These are phyloP conservation scores for Botryotinia narcissicola DNA, from an alignment of 2,329 filamentous ascomycete genomes.

Conservation along the genomic window DNA sequence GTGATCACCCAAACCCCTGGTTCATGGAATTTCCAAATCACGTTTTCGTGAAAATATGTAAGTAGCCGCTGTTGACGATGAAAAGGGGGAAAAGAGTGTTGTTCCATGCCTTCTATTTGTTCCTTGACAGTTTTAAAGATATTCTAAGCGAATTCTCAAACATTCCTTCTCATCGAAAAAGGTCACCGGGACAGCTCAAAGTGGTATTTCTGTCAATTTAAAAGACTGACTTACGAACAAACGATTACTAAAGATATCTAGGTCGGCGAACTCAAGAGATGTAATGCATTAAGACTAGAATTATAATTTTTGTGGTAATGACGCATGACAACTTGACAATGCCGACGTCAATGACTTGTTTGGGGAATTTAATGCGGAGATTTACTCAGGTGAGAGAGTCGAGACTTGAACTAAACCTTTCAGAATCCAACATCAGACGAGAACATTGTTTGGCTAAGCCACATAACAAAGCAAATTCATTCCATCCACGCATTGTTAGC, in stretches of 20 bases:
- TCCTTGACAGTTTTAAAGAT: background rate
- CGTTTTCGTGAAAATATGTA: slow-evolving; percentile 4
- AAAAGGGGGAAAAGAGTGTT: slow-evolving; percentile 16
- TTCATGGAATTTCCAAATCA: slow-evolving; percentile 24
- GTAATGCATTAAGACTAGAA: background rate
- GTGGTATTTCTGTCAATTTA: background rate
- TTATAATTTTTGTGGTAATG: background rate
- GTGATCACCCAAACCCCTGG: slow-evolving; percentile 32
- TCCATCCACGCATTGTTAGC: background rate
- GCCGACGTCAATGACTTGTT: background rate
- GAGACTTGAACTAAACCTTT: background rate
- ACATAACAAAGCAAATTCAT: background rate
- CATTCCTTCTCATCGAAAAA: background rate
- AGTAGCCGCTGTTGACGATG: slow-evolving; percentile 20
- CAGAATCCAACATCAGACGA: slow-evolving; percentile 2
- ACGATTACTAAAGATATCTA: background rate
- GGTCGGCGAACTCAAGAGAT: slow-evolving; percentile 7
- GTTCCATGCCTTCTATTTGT: background rate
- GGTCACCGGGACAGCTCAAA: background rate
- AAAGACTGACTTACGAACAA: background rate
- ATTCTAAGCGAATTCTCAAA: background rate
- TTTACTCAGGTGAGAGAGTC: background rate
- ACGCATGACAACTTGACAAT: background rate
- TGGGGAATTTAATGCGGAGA: background rate
- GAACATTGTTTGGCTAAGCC: background rate